phyloP scores from a whole-genome alignment of 768 basidiomycete species.

The Mycena leptocephala region DNA sequence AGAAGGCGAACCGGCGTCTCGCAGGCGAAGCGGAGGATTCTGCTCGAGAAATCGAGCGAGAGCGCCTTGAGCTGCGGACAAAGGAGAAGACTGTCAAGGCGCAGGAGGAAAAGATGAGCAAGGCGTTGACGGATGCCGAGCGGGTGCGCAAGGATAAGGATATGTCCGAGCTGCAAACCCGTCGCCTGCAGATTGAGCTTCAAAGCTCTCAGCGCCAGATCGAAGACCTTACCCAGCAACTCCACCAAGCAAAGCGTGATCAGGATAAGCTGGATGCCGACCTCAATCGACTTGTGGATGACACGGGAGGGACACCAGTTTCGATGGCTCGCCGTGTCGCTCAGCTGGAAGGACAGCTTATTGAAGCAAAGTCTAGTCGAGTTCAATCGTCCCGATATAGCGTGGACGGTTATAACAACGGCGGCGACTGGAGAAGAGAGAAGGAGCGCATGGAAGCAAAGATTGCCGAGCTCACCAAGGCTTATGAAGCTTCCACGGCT shows the following conservation, averaged over 20 bases:
- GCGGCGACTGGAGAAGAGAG: slow-evolving; percentile 89
- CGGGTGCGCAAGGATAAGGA: slow-evolving; percentile 79
- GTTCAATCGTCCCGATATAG: slow-evolving; percentile 68
- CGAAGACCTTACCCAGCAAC: slow-evolving; percentile 69
- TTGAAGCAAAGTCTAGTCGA: slow-evolving; percentile 69
- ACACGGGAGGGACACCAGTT: slow-evolving; percentile 62
- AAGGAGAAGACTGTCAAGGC: slow-evolving; percentile 78
- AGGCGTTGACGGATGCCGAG: slow-evolving; percentile 74
- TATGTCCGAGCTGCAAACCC: slow-evolving; percentile 73
- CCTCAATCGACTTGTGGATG: slow-evolving; percentile 76
- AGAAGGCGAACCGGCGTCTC: slow-evolving; percentile 84
- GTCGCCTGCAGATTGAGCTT: slow-evolving; percentile 75
- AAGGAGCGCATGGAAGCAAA: slow-evolving; percentile 90
- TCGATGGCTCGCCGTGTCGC: slow-evolving; percentile 75
- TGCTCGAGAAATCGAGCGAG: slow-evolving; percentile 79
- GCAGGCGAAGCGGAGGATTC: slow-evolving; percentile 90
- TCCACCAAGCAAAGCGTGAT: slow-evolving; percentile 69
- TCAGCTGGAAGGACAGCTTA: slow-evolving; percentile 74
- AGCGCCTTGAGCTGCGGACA: slow-evolving; percentile 74
- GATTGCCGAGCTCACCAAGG: slow-evolving; percentile 82
- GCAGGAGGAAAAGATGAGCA: slow-evolving; percentile 74
- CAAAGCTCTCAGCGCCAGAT: slow-evolving; percentile 70
- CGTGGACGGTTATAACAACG: slow-evolving; percentile 76
- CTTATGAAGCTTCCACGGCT: slow-evolving; percentile 80
- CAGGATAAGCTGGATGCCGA: slow-evolving; percentile 80